Percentiles rank a stretch among this genome's conserved stretches.
These are phyloP conservation scores for Purpureocillium takamizusanense DNA, from an alignment of 2,329 filamentous ascomycete genomes.

Conservation along the genomic window DNA sequence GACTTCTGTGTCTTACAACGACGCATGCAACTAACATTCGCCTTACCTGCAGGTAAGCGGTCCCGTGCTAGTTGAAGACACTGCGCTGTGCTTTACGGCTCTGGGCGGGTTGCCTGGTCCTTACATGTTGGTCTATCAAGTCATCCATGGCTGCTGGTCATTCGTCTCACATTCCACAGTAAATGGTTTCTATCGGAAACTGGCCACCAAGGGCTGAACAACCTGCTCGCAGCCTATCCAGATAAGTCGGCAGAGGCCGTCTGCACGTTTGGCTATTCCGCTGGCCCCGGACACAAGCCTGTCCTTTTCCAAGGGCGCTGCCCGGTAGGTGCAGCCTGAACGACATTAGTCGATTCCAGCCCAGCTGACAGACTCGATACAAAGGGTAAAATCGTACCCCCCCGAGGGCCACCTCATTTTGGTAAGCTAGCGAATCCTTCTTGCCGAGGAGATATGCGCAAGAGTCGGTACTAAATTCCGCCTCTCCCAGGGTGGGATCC, in stretches of 20 bases:
- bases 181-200: slow-evolving; percentile 89
- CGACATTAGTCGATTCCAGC: not conserved
- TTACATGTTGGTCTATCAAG: slow-evolving; percentile 74
- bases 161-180: slow-evolving; percentile 34
- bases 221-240: slow-evolving; percentile 76
- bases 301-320: slow-evolving; percentile 89
- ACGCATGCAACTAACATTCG: not conserved
- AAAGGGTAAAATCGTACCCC: slow-evolving; percentile 69
- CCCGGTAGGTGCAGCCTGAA: slow-evolving; percentile 42
- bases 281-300: slow-evolving; percentile 74
- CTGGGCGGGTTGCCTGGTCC: slow-evolving; percentile 86
- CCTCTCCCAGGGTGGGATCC: slow-evolving; percentile 74
- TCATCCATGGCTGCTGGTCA: slow-evolving; percentile 5
- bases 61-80: slow-evolving; percentile 92
- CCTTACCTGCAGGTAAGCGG: slow-evolving; percentile 54
- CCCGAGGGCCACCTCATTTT: slow-evolving; percentile 72
- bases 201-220: slow-evolving; percentile 80
- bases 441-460: not conserved
- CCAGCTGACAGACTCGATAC: not conserved
- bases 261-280: slow-evolving; percentile 89
- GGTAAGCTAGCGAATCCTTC: slow-evolving; percentile 43
- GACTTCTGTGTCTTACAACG: too few relatives aligned
- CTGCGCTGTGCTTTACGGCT: slow-evolving; percentile 85
- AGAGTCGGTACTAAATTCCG: too few relatives aligned
- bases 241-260: slow-evolving; percentile 91